Conservation (phyloP, 176 grass and related monocot species). For the Musa beccarii region DNA sequence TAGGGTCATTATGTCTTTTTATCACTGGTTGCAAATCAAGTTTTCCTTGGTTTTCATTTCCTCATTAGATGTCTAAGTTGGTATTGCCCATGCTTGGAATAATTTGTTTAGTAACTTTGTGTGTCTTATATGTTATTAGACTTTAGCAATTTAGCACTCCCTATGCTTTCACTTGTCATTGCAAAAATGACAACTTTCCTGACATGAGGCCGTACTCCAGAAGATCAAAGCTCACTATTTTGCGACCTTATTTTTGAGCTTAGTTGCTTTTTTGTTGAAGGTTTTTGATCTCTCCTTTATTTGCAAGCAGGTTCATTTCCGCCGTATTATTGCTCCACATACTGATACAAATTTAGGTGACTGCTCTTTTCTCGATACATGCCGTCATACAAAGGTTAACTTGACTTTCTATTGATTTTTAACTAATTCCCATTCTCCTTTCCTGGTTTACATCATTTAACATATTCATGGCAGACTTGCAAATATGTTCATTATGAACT, state of each 20-base stretch:
- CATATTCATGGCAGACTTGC: constrained; percentile 55
- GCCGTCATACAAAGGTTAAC: constrained; percentile 89
- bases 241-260: constrained; percentile 2
- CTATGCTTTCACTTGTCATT: no score
- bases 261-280: constrained; percentile 1
- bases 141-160: no score
- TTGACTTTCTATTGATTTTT: constrained; percentile 21
- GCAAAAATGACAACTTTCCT: no score
- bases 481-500: constrained; percentile 99
- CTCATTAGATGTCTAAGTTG: no score
- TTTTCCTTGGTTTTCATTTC: no score
- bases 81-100: no score
- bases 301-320: constrained; percentile 82
- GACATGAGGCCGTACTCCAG: no score
- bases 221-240: no score
- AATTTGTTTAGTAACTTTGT: no score
- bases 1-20: no score
- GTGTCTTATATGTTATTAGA: no score
- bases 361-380: constrained; percentile 97
- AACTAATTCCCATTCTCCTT: neutral
- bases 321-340: constrained; percentile 95
- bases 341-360: constrained; percentile 99
- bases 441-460: constrained; percentile 19
- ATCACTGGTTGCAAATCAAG: no score
- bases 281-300: constrained; percentile 23